Evolutionary conservation across 495 filamentous ascomycete genomes (phyloP), one percentile per base, ranked within the genome.

Genomic region (Hypoxylon crocopeplum): DNA sequence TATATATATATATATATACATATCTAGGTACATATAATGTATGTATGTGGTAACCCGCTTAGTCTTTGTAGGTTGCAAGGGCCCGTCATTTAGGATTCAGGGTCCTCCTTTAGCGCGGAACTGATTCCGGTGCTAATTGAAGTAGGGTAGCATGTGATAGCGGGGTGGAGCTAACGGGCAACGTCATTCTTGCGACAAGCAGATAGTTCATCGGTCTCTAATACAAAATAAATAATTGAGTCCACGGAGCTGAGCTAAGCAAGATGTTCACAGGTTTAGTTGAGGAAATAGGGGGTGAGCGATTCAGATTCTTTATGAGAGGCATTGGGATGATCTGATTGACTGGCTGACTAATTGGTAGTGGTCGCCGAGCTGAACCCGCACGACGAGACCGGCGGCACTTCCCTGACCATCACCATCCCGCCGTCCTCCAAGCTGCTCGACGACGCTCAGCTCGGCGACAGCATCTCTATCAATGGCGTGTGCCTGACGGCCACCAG

Each of bases 201-300:
- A 45, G 32, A 48, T n/a, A 12, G 12, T 34, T 10, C n/a, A 34
- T 5, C n/a, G 12, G 25, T 29, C 25, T 29, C 25, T 34, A 6
- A 8, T 34, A 17, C 7, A 17, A 3, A 16, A 7, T 38, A 38
- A 17, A 7, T 19, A 38, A 17, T 38, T 2, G 16, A 17, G 3
- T 19, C 13, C 7, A 5, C n/a, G 13, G 6, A 16, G 13, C 4
- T 17, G 37, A 55, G 44, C 30, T 37, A 25, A 48, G 36, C 30
- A 15, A 44, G 38, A 98, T 98, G 94, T 98, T 98, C 72, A 98
- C 94, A 44, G 94, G 94, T 56, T 89, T 99, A 56, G 91, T 99
- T 33, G 95, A 99, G 78, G 88, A 85, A 41, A 89, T 98, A 38
- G 95, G 95, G 73, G 91, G 95, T 95, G 76, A 75, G 84, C 75